Base-by-base conservation (phyloP, 164 flowering plant genomes). In the Akebia trifoliata region DNA sequence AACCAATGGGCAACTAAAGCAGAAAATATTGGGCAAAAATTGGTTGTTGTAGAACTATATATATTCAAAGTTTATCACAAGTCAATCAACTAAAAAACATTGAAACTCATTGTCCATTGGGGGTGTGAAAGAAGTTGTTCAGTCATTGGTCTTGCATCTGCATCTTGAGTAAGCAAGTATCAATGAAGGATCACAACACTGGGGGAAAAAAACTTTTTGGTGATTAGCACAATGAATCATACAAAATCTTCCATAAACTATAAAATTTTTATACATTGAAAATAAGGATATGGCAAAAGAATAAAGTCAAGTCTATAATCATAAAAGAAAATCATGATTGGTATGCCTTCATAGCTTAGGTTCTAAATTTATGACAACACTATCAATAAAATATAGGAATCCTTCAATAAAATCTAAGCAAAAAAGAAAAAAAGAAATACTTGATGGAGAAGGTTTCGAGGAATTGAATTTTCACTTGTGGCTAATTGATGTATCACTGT, bases 51-150 rank as follows among this genome's bases (percentile, higher is more conserved):
- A n/a, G n/a, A n/a, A n/a, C n/a, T n/a, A n/a, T n/a, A n/a, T n/a
- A n/a, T n/a, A n/a, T n/a, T n/a, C n/a, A n/a, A n/a, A n/a, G n/a
- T n/a, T n/a, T n/a, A n/a, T n/a, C n/a, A n/a, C n/a, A n/a, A n/a
- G n/a, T n/a, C n/a, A n/a, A n/a, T n/a, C n/a, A n/a, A n/a, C n/a
- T n/a, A n/a, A n/a, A n/a, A n/a, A n/a, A n/a, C n/a, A n/a, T n/a
- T n/a, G n/a, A n/a, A n/a, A n/a, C n/a, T n/a, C n/a, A n/a, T n/a
- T n/a, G n/a, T n/a, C n/a, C n/a, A n/a, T n/a, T n/a, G n/a, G n/a
- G 96, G 91, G 59, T 94, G 99, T n/a, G 82, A 66, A 55, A 88
- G 91, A 63, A 94, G 96, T 96, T 94, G 87, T 59, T 90, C 93
- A 29, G 99, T 97, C 32, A 97, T 85, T 26, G 97, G 99, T 76